Evolutionary conservation across 1,284 basidiomycete genomes (phyloP), one percentile per base, ranked within the genome.

Genomic region (Naganishia liquefaciens): DNA sequence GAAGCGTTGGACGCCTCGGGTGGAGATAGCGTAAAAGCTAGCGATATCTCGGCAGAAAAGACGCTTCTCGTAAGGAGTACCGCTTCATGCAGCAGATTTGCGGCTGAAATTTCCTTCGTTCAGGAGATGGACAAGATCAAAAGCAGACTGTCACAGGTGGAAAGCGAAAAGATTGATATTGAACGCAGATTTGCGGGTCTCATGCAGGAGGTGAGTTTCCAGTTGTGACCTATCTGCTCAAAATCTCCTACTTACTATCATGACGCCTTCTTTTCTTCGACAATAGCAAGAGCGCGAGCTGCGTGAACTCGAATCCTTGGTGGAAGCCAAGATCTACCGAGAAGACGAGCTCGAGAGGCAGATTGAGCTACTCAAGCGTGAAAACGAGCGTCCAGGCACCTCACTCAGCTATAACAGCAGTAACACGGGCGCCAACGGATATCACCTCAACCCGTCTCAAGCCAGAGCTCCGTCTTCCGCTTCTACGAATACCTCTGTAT

Each of bases 301-400:
- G 57, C 85, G 87, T 58, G 91, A 95, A 75, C 83, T 96, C 25
- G 93, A 96, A 77, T 84, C 87, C 64, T 81, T 96, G 50, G 87
- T 95, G 42, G 93, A 96, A 77, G 85, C 90, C 64, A 95, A 96
- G 87, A 95, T 95, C 70, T 94, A 94, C 76, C 87, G 88, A 58
- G 92, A 96, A 85, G 93, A 93, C 74, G 93, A 94, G 73, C 86
- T 96, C 43, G 93, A 95, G 75, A 87, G 87, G 71, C 90, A 93
- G 72, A 79, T 94, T 44, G 86, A 90, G 69, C 84, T 85, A 3
- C 80, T 90, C 52, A 89, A 89, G 71, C 70, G 72, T 27, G 72
- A 76, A 47, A 61, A 72, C 50, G 71, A 64, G 50, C 49, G 63
- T 52, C 62, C 61, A 30, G 60, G 68, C 10, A 54, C 70, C 19